These are phyloP conservation scores for Vaccinium corymbosum DNA, from an alignment of 148 eudicot genomes.

Conservation along the genomic window DNA sequence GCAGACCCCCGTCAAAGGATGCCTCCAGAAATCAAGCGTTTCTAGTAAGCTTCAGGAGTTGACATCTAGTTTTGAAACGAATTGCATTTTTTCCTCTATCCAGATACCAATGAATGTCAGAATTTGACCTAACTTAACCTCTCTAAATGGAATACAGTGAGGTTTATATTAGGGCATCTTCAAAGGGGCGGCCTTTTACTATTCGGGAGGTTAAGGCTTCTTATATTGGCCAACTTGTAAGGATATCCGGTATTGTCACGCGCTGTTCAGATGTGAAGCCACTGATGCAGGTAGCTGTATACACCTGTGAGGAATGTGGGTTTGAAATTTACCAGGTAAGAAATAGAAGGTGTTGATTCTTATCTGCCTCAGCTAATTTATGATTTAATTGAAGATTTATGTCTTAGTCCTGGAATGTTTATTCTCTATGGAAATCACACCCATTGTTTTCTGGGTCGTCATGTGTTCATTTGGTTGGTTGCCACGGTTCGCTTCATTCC, in stretches of 20 bases:
- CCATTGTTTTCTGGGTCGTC: background rate
- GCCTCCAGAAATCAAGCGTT: conserved; percentile 93
- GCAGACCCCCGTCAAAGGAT: conserved; percentile 71
- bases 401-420: background rate
- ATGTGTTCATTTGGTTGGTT: background rate
- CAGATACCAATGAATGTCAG: background rate
- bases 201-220: conserved; percentile 96
- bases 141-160: conserved; percentile 50
- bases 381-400: background rate
- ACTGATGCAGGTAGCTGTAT: conserved; percentile 96
- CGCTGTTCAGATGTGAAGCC: conserved; percentile 99
- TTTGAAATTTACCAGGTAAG: conserved; percentile 97
- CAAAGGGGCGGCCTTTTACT: conserved; percentile 85
- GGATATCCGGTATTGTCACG: conserved; percentile 91
- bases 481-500: background rate
- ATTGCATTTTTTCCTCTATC: background rate
- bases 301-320: conserved; percentile 97
- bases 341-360: background rate
- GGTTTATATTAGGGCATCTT: conserved; percentile 80
- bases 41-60: conserved; percentile 49
- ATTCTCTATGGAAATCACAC: background rate
- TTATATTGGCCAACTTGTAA: conserved; percentile 87
- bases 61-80: background rate
- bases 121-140: background rate
- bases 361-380: background rate